Base-by-base conservation (phyloP, 148 eudicot species). In the Polygonum maritimum region DNA sequence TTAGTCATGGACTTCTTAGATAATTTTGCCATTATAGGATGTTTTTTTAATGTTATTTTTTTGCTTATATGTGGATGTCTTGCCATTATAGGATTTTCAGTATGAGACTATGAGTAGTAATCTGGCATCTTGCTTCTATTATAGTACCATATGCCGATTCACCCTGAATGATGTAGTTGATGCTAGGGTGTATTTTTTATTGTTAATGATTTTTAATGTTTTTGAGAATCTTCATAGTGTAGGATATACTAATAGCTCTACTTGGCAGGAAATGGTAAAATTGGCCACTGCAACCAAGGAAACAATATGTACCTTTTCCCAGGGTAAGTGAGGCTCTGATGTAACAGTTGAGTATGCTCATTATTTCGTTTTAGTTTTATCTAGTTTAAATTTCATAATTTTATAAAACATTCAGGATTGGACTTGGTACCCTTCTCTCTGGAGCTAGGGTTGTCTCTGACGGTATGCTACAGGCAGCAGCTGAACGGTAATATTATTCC, bases 391-490 rank as follows among this genome's bases (percentile, higher is more conserved):
- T 12, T 57, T 78, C 48, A 78, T 70, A 22, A n/a, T 51, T 65
- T 62, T 63, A 26, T 6, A 74, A 7, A 69, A 69, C 38, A 48
- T 85, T 80, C 87, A 95, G 99, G 81, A 92, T 95, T 86, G 99
- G 99, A 77, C 92, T 95, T 75, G 97, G 99, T 73, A 87, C 99
- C 74, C 94, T 95, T 80, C 86, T 95, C 14, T 90, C 97, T 58
- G 99, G 99, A 67, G 82, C 96, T 75, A 86, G 86, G 77, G 74
- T 87, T 31, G 77, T 95, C 75, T 88, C 99, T 7, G 99, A 95
- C 83, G 97, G 98, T 84, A 95, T 95, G 99, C 83, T 95, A 86
- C 99, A 95, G 84, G 97, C 97, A 76, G 97, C 97, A 78, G 94
- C 97, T 62, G 99, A 95, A 81, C 84, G 96, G 99, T 95, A 90